Evolutionary conservation across 2,329 filamentous ascomycete species (phyloP), one percentile per base, ranked within the genome.

Genomic region (Lasiodiplodia gonubiensis): DNA sequence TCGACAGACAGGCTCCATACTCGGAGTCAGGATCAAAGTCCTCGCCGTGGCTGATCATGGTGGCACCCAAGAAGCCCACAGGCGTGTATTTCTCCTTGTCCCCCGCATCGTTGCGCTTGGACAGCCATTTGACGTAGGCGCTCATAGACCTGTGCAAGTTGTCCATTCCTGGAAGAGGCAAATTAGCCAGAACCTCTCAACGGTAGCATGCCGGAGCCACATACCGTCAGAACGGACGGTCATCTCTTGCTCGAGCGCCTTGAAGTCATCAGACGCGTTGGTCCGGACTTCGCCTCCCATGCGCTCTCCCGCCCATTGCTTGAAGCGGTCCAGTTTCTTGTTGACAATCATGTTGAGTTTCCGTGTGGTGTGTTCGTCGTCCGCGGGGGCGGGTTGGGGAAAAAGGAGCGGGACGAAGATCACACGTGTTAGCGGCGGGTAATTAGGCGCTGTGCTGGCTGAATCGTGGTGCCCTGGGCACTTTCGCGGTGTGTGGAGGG

Each of bases 241-340:
- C 93, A 98, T 98, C 81, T 98, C 94, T 66, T 88, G 85, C 81
- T 98, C 94, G 74, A 98, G 83, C 69, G 88, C 87, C 82, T 92
- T 96, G 86, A 98, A 98, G 75, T 97, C 91, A 64, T 98, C 93
- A 0, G 92, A 91, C 70, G 93, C 89, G 77, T 86, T 88, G 11
- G 94, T 97, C 82, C 93, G 95, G 81, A 90, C 87, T 81, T 97
- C 94, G 71, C 88, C 88, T 74, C 94, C 94, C 92, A 98, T 97
- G 82, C 94, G 92, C 83, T 98, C 94, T 72, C 93, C 93, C 46
- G 94, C 93, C 94, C 94, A 98, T 90, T 98, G 94, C 84, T 94
- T 96, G 84, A 97, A 90, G 76, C 94, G 91, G 82, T 94, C 94
- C 78, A 98, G 89, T 79, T 96, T 97, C 85, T 97, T 97, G 81